phyloP scores from a whole-genome alignment of 1,284 basidiomycete genomes.

The Rhodotorula sp. region DNA sequence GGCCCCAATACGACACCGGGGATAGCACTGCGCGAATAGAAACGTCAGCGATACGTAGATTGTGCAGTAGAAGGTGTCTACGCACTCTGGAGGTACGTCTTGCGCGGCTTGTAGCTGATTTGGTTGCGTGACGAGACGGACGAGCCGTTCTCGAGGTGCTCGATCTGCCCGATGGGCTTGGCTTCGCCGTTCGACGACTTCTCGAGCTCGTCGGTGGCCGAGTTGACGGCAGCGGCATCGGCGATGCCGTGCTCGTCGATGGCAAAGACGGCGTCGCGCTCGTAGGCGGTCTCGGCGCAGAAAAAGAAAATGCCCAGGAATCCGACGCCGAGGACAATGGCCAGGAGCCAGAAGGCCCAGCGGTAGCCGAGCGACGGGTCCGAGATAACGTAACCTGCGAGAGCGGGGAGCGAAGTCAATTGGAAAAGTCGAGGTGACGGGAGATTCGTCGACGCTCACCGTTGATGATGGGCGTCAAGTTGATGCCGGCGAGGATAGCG shows the following conservation, averaged over 20 bases:
- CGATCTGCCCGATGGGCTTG: not conserved
- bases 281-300: constrained; percentile 51
- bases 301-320: constrained; percentile 54
- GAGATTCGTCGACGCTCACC: no score
- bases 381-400: constrained; percentile 3
- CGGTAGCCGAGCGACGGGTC: constrained; percentile 11
- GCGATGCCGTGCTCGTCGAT: constrained; percentile 38
- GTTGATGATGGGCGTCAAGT: constrained; percentile 31
- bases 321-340: constrained; percentile 52
- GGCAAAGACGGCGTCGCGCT: constrained; percentile 49
- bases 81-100: constrained; percentile 12
- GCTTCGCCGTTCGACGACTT: not conserved
- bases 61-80: not conserved
- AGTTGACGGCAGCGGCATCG: constrained; percentile 22
- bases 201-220: constrained; percentile 19
- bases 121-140: no score
- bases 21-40: constrained; percentile 2
- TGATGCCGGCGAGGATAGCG: not conserved
- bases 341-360: constrained; percentile 3
- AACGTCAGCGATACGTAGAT: not conserved
- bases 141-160: constrained; percentile 9
- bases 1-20: not conserved
- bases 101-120: constrained; percentile 1
- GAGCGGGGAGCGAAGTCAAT: no score
- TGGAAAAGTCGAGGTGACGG: no score